phyloP scores from a whole-genome alignment of 2,329 filamentous ascomycete genomes.

The Phaeosphaeria sp. region DNA sequence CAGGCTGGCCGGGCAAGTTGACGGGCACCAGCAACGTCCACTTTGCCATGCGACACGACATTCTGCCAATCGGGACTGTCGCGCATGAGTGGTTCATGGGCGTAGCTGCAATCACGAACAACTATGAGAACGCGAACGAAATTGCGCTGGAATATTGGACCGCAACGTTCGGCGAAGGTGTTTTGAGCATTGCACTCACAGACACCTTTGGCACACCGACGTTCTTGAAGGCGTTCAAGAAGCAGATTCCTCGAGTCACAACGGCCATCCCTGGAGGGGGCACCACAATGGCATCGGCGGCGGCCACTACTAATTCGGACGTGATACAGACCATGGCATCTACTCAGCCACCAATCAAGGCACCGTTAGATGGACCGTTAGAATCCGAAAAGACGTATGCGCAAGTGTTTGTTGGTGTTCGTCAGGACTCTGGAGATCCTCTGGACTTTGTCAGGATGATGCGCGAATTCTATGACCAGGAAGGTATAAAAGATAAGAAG shows the following conservation, averaged over 20 bases:
- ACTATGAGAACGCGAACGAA: slow-evolving; percentile 86
- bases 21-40: slow-evolving; percentile 96
- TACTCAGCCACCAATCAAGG: slow-evolving; percentile 53
- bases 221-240: slow-evolving; percentile 84
- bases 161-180: slow-evolving; percentile 82
- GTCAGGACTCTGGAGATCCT: slow-evolving; percentile 91
- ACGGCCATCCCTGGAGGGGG: slow-evolving; percentile 50
- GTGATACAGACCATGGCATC: slow-evolving; percentile 45
- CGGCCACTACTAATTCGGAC: slow-evolving; percentile 50
- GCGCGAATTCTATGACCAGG: slow-evolving; percentile 78
- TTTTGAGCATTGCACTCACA: slow-evolving; percentile 87
- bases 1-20: slow-evolving; percentile 73
- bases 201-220: slow-evolving; percentile 94
- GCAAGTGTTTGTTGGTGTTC: slow-evolving; percentile 80
- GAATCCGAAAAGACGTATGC: slow-evolving; percentile 70
- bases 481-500: slow-evolving; percentile 81
- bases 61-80: slow-evolving; percentile 84
- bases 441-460: slow-evolving; percentile 78
- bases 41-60: slow-evolving; percentile 89
- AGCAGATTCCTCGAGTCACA: slow-evolving; percentile 61
- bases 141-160: slow-evolving; percentile 87
- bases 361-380: slow-evolving; percentile 48
- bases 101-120: slow-evolving; percentile 85
- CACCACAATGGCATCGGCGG: slow-evolving; percentile 48
- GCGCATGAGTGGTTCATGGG: slow-evolving; percentile 99